phyloP scores from a whole-genome alignment of 768 basidiomycete species.

The Russula virescens region DNA sequence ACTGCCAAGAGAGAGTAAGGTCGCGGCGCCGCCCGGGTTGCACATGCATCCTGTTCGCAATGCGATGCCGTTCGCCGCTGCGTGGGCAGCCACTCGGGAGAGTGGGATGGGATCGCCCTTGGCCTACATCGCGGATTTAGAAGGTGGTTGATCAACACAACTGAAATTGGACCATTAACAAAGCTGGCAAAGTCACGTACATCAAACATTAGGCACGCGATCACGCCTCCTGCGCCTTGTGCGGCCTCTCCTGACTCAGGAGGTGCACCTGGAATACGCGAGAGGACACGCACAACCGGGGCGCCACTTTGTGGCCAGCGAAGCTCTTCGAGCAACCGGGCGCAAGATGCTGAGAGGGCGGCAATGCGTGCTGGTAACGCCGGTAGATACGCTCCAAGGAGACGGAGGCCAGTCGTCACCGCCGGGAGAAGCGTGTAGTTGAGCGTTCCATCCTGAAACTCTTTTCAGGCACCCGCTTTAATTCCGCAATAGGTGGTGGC shows the following conservation, averaged over 20 bases:
- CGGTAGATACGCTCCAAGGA: conserved; percentile 72
- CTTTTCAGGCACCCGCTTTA: not conserved
- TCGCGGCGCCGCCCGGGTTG: conserved; percentile 77
- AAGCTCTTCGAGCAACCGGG: conserved; percentile 47
- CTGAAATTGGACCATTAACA: no score
- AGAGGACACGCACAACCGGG: conserved; percentile 66
- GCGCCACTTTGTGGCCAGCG: conserved; percentile 51
- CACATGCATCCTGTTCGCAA: conserved; percentile 85
- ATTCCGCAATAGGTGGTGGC: not conserved
- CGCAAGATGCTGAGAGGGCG: conserved; percentile 58
- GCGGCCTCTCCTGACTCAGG: conserved; percentile 12
- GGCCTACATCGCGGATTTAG: conserved; percentile 2
- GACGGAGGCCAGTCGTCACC: conserved; percentile 72
- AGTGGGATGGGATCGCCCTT: conserved; percentile 32
- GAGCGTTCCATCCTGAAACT: conserved; percentile 69
- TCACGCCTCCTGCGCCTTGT: conserved; percentile 19
- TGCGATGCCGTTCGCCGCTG: conserved; percentile 53
- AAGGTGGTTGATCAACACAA: not conserved
- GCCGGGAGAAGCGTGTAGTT: conserved; percentile 75
- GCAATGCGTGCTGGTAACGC: conserved; percentile 73
- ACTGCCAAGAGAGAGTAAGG: conserved; percentile 58
- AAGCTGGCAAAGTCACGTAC: conserved; percentile 1
- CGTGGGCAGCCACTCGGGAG: conserved; percentile 48
- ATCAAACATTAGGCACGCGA: conserved; percentile 19
- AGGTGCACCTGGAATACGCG: conserved; percentile 41